A percentile compares a stretch with the other conserved stretches of the same genome.
phyloP scores from a whole-genome alignment of 306 rosid genomes.

The Fragaria vesca region DNA sequence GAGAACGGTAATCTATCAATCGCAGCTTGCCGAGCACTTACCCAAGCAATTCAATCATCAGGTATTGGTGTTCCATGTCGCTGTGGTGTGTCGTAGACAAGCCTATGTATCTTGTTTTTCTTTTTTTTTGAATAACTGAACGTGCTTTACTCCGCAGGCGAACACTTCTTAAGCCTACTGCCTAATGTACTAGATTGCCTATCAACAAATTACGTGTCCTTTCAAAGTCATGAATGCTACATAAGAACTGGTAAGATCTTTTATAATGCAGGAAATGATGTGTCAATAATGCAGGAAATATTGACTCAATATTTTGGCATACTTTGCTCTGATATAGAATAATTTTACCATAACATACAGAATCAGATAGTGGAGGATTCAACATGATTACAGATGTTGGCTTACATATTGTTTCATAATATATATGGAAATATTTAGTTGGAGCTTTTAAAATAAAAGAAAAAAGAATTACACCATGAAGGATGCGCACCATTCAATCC shows the following conservation, averaged over 20 bases:
- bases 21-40: conserved; percentile 96
- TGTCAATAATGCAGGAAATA: not conserved
- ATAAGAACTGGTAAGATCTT: conserved; percentile 76
- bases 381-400: not conserved
- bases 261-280: not conserved
- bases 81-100: not conserved
- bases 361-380: not conserved
- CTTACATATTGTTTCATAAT: not conserved
- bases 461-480: not conserved
- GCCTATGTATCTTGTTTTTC: not conserved
- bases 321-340: not conserved
- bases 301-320: not conserved
- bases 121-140: not conserved
- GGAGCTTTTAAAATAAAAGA: not conserved
- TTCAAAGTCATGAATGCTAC: conserved; percentile 91
- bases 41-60: conserved; percentile 87
- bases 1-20: conserved; percentile 76
- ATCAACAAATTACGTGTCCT: conserved; percentile 71
- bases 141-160: conserved; percentile 58
- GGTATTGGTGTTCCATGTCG: conserved; percentile 38
- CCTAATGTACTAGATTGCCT: conserved; percentile 85
- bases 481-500: not conserved
- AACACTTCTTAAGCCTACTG: conserved; percentile 66
- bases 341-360: not conserved
- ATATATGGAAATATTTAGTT: not conserved